Conservation (phyloP, 2,329 filamentous ascomycete genomes). For the Cladosporium sp. region DNA sequence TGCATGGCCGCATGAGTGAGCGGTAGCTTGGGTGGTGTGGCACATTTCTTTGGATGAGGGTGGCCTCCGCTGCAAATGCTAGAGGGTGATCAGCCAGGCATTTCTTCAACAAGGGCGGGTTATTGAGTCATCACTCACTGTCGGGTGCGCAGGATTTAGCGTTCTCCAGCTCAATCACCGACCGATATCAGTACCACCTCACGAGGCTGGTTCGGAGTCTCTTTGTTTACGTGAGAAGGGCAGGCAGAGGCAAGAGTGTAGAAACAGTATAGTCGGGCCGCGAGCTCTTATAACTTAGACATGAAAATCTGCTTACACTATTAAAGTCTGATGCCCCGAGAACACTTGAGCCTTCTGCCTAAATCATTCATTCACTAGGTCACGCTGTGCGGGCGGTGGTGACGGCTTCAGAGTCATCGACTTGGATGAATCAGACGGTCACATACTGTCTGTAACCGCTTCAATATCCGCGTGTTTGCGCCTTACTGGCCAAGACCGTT, state of each 20-base stretch:
- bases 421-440: background rate
- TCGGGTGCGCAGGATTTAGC: background rate
- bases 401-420: background rate
- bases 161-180: background rate
- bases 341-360: background rate
- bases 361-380: background rate
- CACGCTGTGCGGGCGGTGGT: background rate
- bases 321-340: background rate
- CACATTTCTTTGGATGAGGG: background rate
- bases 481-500: too few relatives aligned
- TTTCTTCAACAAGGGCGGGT: background rate
- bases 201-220: background rate
- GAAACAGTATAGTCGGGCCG: background rate
- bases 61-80: background rate
- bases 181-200: background rate
- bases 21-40: background rate
- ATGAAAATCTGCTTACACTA: background rate
- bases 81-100: background rate
- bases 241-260: background rate
- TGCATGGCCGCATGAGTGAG: constrained; percentile 5
- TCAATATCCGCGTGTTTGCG: background rate
- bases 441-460: background rate
- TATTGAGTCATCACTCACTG: background rate
- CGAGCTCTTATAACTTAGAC: background rate
- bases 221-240: background rate